phyloP scores from a whole-genome alignment of 1,284 basidiomycete species.

The Cryptococcus sp. region DNA sequence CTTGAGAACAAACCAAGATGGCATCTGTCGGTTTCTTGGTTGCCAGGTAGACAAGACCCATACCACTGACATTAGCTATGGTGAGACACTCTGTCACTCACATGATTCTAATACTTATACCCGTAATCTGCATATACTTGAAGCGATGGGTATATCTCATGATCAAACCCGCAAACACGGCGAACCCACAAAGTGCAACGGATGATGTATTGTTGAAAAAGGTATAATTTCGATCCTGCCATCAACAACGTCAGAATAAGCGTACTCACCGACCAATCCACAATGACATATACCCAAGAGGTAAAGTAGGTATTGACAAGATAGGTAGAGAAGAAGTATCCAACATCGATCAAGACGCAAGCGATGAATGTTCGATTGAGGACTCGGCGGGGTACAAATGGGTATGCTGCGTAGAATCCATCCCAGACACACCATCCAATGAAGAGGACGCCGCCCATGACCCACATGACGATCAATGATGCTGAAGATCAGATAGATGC shows the following conservation, averaged over 20 bases:
- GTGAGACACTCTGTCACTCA: slow-evolving; percentile 21
- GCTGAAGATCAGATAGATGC: slow-evolving; percentile 35
- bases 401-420: slow-evolving; percentile 38
- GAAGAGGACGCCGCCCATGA: slow-evolving; percentile 44
- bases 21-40: slow-evolving; percentile 18
- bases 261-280: slow-evolving; percentile 17
- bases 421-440: slow-evolving; percentile 46
- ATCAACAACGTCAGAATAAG: background rate
- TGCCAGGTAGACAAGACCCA: slow-evolving; percentile 5
- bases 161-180: slow-evolving; percentile 40
- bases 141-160: slow-evolving; percentile 47
- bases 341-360: slow-evolving; percentile 36
- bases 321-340: slow-evolving; percentile 44
- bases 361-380: slow-evolving; percentile 45
- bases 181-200: slow-evolving; percentile 45
- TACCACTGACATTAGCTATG: slow-evolving; percentile 10
- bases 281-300: slow-evolving; percentile 45
- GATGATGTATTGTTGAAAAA: slow-evolving; percentile 35
- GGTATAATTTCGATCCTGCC: slow-evolving; percentile 33
- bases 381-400: slow-evolving; percentile 46
- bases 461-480: slow-evolving; percentile 49
- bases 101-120: slow-evolving; percentile 23
- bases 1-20: slow-evolving; percentile 35
- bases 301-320: slow-evolving; percentile 43
- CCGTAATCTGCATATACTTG: slow-evolving; percentile 42